Evolutionary conservation across 257 asterid genomes (phyloP).

Genomic region (Ocimum tenuiflorum): DNA sequence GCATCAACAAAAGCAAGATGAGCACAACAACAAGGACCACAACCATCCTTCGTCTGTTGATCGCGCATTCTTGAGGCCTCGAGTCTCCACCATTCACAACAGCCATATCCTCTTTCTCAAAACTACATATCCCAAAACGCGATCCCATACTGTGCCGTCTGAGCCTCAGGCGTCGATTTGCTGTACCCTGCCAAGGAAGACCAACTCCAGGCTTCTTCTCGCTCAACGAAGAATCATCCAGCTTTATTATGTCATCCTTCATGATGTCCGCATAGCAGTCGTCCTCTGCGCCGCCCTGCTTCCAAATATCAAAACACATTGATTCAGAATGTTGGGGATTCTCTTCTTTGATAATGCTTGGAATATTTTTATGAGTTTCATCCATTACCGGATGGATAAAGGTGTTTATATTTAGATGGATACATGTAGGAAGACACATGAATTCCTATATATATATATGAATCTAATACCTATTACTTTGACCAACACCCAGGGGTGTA

Average conservation of each 20-base stretch:
- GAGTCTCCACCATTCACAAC: constrained; percentile 2
- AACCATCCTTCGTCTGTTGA: not conserved
- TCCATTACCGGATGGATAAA: too few species aligned
- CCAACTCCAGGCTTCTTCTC: not conserved
- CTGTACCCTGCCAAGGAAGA: constrained; percentile 53
- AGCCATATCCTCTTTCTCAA: not conserved
- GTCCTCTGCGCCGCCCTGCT: constrained; percentile 44
- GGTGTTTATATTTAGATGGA: too few species aligned
- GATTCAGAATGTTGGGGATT: too few species aligned
- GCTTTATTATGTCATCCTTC: constrained; percentile 69
- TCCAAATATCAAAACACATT: not conserved
- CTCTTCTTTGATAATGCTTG: too few species aligned
- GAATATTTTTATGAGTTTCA: too few species aligned
- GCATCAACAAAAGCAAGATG: constrained; percentile 5
- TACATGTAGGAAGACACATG: too few species aligned
- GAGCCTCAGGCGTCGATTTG: constrained; percentile 47
- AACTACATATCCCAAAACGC: not conserved
- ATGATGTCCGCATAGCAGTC: constrained; percentile 79
- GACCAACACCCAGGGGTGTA: too few species aligned
- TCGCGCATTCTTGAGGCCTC: not conserved
- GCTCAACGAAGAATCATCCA: constrained; percentile 28
- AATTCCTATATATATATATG: too few species aligned
- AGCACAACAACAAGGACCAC: not conserved
- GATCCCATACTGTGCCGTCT: constrained; percentile 16
- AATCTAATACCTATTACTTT: too few species aligned